Evolutionary conservation across 257 asterid genomes (phyloP), one percentile per base, ranked within the genome.

Genomic region (Rauvolfia tetraphylla): DNA sequence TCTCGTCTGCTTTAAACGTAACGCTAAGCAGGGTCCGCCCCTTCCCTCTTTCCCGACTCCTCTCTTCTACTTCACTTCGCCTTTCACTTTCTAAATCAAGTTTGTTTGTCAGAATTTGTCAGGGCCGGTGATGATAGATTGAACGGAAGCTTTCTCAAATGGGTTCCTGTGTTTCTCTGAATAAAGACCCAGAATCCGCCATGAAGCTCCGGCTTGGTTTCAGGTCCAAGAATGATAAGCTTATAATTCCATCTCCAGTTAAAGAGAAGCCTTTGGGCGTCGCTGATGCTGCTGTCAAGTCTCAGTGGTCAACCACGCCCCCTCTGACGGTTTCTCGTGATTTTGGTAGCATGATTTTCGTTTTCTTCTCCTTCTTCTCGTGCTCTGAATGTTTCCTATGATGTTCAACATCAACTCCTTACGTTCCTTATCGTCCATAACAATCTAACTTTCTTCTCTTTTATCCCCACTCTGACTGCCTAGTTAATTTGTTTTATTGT

Each of bases 191-290:
- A 38, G 88, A 80, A 7, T 76, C 97, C 42, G 78, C 79, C 68
- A 58, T 77, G 79, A 89, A 85, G 83, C 57, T 84, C 69, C 84
- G 80, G 18, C 54, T 87, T 25, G 82, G 88, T 57, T 44, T 84
- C 66, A 87, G 85, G 73, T 86, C 89, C 3, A 82, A 86, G 61
- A 84, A 76, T 36, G 89, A 87, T 51, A 79, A 85, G 78, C 71
- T 80, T 56, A 33, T 87, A 58, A 85, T 78, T 59, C 92, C 93
- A 1, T 85, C 96, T 61, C 91, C 91, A 58, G 85, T 84, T 81
- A 92, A 89, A 74, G 84, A 73, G 23, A 80, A 76, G n/a, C 34
- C 84, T 70, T 58, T 56, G 69, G 49, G 80, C 38, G 79, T 49
- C 29, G 75, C 83, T 72, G 86, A 79, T 81, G 73, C 57, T 41